Conservation (phyloP, 345 rosid species). For the Odontarrhena argentea region DNA sequence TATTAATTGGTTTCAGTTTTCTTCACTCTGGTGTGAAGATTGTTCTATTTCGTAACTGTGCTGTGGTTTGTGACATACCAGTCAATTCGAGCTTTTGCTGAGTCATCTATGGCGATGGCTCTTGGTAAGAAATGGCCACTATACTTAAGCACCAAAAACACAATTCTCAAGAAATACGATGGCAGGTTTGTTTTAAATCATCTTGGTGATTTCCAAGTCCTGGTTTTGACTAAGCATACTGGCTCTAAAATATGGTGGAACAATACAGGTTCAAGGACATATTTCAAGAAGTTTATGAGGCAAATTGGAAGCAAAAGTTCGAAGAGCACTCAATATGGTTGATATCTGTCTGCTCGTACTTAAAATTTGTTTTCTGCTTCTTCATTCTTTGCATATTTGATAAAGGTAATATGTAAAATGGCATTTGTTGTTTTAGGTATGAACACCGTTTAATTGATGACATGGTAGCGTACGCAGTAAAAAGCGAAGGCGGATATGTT, state of each 20-base stretch:
- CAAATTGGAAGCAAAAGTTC: conserved; percentile 89
- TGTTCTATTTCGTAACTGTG: conserved; percentile 5
- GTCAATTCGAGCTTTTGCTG: conserved; percentile 93
- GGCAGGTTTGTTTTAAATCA: conserved; percentile 68
- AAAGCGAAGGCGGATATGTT: conserved; percentile 97
- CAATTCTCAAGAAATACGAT: conserved; percentile 95
- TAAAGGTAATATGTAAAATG: background rate
- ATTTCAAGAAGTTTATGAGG: conserved; percentile 91
- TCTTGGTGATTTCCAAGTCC: conserved; percentile 14
- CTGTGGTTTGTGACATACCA: conserved; percentile 39
- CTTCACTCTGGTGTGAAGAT: conserved; percentile 27
- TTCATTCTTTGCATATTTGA: background rate
- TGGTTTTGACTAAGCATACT: background rate
- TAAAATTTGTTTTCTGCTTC: conserved; percentile 4
- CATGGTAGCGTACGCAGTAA: conserved; percentile 95
- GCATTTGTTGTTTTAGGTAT: conserved; percentile 55
- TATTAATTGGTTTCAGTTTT: conserved; percentile 1
- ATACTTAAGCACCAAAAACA: conserved; percentile 95
- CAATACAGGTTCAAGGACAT: conserved; percentile 88
- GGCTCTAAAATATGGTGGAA: conserved; percentile 20
- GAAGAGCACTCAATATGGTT: conserved; percentile 92
- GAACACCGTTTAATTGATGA: conserved; percentile 99
- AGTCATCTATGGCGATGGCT: conserved; percentile 90
- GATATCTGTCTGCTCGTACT: conserved; percentile 26
- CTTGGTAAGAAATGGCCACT: conserved; percentile 92